Conservation (phyloP, 2,329 filamentous ascomycete genomes). For the Rugonectria rugulosa region DNA sequence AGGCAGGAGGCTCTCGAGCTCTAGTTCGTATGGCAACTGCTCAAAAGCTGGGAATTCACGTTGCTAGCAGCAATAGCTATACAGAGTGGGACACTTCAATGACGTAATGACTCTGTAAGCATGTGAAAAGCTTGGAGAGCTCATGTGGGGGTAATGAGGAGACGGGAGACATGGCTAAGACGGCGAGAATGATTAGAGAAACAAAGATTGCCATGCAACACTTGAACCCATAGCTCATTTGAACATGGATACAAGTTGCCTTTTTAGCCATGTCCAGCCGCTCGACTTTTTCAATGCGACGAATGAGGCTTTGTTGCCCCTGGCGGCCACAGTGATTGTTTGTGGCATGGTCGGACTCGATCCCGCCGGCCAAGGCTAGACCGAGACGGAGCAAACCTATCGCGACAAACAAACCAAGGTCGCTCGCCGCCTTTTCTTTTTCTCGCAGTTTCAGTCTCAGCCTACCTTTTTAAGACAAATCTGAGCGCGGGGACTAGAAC, state of each 20-base stretch:
- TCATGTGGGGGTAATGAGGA: conserved; percentile 12
- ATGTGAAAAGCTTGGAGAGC: conserved; percentile 18
- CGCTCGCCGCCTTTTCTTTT: not conserved
- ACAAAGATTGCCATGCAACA: no score
- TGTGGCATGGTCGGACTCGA: conserved; percentile 8
- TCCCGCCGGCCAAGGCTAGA: conserved; percentile 17
- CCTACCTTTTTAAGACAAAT: no score
- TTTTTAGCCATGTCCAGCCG: not conserved
- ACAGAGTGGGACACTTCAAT: conserved; percentile 3
- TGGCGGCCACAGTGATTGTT: not conserved
- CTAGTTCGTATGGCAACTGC: not conserved
- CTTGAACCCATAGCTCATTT: no score
- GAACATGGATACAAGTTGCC: no score
- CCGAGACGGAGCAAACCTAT: not conserved
- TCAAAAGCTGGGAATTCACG: not conserved
- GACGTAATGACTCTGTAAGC: conserved; percentile 22
- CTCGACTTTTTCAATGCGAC: no score
- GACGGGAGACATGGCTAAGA: conserved; percentile 12
- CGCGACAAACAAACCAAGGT: not conserved
- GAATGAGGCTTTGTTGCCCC: not conserved
- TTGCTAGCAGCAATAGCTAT: conserved; percentile 1
- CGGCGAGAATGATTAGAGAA: not conserved
- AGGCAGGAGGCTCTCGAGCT: no score
- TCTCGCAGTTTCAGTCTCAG: no score
- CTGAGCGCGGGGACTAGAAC: not conserved